A percentile compares a stretch with the other conserved stretches of the same genome.
Conservation (phyloP, 805 yeast genomes). For the Lachancea sp. region DNA sequence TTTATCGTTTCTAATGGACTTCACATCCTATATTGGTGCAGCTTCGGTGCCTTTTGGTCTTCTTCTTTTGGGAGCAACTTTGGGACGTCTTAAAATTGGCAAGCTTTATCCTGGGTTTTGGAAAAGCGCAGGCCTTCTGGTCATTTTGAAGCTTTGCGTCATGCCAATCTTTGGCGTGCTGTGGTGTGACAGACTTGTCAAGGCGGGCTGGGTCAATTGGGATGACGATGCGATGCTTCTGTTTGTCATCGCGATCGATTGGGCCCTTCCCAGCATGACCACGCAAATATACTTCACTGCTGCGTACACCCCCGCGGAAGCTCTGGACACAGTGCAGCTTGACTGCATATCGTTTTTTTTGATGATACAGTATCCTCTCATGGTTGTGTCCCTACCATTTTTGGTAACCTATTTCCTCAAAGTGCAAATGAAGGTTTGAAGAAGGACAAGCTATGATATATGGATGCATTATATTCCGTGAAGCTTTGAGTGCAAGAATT, state of each 20-base stretch:
- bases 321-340: slow-evolving; percentile 48
- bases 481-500: too few relatives aligned
- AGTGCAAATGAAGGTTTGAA: slow-evolving; percentile 29
- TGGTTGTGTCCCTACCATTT: slow-evolving; percentile 68
- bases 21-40: slow-evolving; percentile 68
- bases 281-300: slow-evolving; percentile 84
- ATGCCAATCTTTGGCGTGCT: slow-evolving; percentile 77
- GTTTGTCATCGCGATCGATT: slow-evolving; percentile 68
- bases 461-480: too few relatives aligned
- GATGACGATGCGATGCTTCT: slow-evolving; percentile 48
- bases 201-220: slow-evolving; percentile 59
- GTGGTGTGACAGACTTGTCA: slow-evolving; percentile 54
- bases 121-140: slow-evolving; percentile 55
- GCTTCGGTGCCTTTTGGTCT: slow-evolving; percentile 91
- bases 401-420: slow-evolving; percentile 36
- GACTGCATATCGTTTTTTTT: slow-evolving; percentile 77
- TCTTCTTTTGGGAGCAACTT: slow-evolving; percentile 78
- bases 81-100: slow-evolving; percentile 63
- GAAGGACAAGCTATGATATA: too few relatives aligned
- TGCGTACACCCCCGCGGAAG: slow-evolving; percentile 65
- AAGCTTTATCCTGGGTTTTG: slow-evolving; percentile 61
- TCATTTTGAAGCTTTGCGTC: slow-evolving; percentile 54
- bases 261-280: slow-evolving; percentile 87
- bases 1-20: slow-evolving; percentile 78
- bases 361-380: slow-evolving; percentile 63